Base-by-base conservation (phyloP, 1,139 yeast genomes). In the Yarrowia galli region DNA sequence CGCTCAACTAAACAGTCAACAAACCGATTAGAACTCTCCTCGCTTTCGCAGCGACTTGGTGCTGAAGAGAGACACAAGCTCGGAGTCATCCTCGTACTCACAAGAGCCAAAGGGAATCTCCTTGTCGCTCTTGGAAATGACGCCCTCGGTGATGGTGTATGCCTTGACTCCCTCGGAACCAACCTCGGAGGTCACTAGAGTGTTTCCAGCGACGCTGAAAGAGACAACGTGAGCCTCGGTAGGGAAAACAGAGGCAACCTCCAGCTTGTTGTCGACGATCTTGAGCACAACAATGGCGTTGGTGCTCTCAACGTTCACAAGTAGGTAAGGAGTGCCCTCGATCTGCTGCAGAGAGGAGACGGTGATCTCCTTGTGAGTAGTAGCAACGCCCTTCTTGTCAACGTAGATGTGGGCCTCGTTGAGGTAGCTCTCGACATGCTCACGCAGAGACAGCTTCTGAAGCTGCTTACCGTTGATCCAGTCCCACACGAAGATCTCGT, bases 31-130 rank as follows among this genome's bases (percentile, higher is more conserved):
- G 74, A 89, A 92, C 75, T 91, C 97, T 71, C 96, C 89, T 77
- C 96, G 87, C 79, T 92, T 92, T 75, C 97, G 87, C 73, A 92
- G 82, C 56, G 87, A 83, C 69, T 85, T 83, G 46, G 87, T 82
- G 67, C 83, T 83, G 76, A 89, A 89, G 73, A 91, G 82, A 18
- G 95, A 91, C 71, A 86, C 86, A 67, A 86, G 78, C 18, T 87
- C 88, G 25, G 70, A 71, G 75, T 28, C 72, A 60, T 22, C 77
- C 71, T 48, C 73, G 72, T 42, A 69, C 69, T 22, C 70, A 35
- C 63, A 71, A 49, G 65, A 78, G 71, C 60, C 73, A 69, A 2
- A 65, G 18, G 45, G 36, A n/a, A 45, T 38, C 56, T 45, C 28
- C 36, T 40, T 56, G 12, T 56, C 68, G 25, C n/a, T 22, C 35